Evolutionary conservation across 2,329 filamentous ascomycete species (phyloP), one percentile per base, ranked within the genome.

Genomic region (Sarocladium kiliense): DNA sequence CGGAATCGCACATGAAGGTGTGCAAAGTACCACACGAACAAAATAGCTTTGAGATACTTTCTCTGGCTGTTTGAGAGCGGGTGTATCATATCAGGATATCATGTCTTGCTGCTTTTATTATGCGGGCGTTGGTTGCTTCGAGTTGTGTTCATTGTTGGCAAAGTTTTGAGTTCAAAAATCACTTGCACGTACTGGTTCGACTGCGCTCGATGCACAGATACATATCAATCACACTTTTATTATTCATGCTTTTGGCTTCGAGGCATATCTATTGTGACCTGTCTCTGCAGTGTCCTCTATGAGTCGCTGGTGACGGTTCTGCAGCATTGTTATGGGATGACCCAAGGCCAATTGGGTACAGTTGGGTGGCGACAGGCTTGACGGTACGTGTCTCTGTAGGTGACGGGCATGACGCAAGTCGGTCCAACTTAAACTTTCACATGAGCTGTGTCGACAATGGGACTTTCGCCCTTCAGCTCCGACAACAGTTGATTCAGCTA

Each of bases 71-170:
- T 26, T 6, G 23, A 16, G 23, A 11, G 23, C 44, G 26, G 30
- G 26, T 51, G 30, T 23, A 51, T 51, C 47, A 51, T 36, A 36
- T 34, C 26, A 23, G 47, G 47, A 51, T 51, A 51, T 51, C 47
- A 36, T 32, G 47, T 51, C 19, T 51, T 45, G 23, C 41, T 45
- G 3, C 21, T 51, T 11, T 18, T 32, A 21, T 51, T 7, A 23
- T 51, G 47, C 47, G 26, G 47, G 47, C 47, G 47, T 51, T 51
- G 26, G 26, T 23, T 34, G n/a, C 4, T 36, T 51, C 16, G 11
- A 19, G 12, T 34, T 14, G 7, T 7, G 30, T 21, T 51, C 27
- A n/a, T 36, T 11, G 44, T 32, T 49, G 47, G 47, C 47, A 51
- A 30, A 30, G 12, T 51, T 21, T 12, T 51, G 12, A 23, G 16